Conservation (phyloP, 352 stramenopile genomes). For the Phytopythium sindhum region DNA sequence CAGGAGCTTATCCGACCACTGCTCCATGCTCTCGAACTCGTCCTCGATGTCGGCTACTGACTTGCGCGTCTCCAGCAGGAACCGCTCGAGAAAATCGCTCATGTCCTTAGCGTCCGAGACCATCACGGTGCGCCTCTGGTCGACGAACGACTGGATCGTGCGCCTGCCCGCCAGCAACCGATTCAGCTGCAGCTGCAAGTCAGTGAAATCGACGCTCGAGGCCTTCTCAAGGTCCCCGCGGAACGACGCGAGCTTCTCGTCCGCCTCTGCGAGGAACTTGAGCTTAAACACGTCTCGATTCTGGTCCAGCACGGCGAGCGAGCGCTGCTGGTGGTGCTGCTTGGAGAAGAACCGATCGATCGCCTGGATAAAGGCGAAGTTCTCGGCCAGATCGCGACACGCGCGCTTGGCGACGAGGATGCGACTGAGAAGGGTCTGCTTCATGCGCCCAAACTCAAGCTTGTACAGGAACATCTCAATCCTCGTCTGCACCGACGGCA, state of each 20-base stretch:
- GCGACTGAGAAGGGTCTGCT: conserved; percentile 34
- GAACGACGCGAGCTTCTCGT: conserved; percentile 60
- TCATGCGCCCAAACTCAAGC: conserved; percentile 51
- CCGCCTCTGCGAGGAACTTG: conserved; percentile 30
- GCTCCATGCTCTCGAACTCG: conserved; percentile 62
- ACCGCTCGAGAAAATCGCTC: conserved; percentile 33
- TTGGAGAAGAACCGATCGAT: conserved; percentile 57
- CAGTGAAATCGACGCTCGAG: conserved; percentile 44
- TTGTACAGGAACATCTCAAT: conserved; percentile 82
- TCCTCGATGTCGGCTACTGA: conserved; percentile 43
- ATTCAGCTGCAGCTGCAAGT: conserved; percentile 66
- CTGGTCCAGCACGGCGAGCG: conserved; percentile 30
- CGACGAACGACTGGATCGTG: conserved; percentile 46
- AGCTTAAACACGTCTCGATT: conserved; percentile 30
- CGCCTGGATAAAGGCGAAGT: conserved; percentile 56
- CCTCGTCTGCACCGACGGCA: conserved; percentile 48
- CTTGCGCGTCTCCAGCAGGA: conserved; percentile 36
- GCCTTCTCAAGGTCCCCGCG: conserved; percentile 54
- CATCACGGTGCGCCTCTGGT: conserved; percentile 17
- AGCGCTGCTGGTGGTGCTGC: conserved; percentile 22
- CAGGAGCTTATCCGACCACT: conserved; percentile 61
- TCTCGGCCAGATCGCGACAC: conserved; percentile 65
- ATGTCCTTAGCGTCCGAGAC: neutral
- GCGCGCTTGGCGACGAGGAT: conserved; percentile 61
- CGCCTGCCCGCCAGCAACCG: conserved; percentile 42